Percentiles rank a stretch among this genome's conserved stretches.
These are phyloP conservation scores for Apiospora hydei DNA, from an alignment of 2,329 filamentous ascomycete genomes.

Conservation along the genomic window DNA sequence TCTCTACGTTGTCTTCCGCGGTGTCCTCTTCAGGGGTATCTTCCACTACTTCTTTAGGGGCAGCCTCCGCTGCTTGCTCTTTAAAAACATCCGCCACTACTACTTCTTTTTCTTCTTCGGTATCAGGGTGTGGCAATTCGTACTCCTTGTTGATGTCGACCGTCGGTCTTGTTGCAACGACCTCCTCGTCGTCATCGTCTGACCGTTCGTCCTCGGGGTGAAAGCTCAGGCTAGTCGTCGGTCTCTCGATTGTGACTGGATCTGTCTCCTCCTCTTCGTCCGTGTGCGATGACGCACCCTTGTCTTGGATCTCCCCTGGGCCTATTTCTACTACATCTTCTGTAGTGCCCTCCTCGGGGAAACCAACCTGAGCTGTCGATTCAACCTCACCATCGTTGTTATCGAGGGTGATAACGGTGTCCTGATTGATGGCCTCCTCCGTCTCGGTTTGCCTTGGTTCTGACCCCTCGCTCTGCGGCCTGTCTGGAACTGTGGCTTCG, in stretches of 20 bases:
- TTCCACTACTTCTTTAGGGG: not conserved
- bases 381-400: not conserved
- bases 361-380: not conserved
- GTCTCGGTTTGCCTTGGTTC: not conserved
- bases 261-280: not conserved
- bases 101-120: not conserved
- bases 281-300: not conserved
- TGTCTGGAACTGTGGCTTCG: not conserved
- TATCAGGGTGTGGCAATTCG: not conserved
- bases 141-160: not conserved
- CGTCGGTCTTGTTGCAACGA: not conserved
- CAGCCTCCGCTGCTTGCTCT: not conserved
- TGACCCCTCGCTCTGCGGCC: conserved; percentile 9
- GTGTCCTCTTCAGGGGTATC: not conserved
- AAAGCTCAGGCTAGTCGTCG: conserved; percentile 2
- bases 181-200: not conserved
- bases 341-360: not conserved
- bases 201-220: not conserved
- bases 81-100: not conserved
- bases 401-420: not conserved
- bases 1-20: not conserved
- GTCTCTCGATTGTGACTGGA: conserved; percentile 10
- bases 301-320: not conserved
- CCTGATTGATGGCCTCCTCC: not conserved
- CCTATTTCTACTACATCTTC: not conserved